Evolutionary conservation across 75 land plant species (phyloP), one percentile per base, ranked within the genome.

Genomic region (Selaginella moellendorffii): DNA sequence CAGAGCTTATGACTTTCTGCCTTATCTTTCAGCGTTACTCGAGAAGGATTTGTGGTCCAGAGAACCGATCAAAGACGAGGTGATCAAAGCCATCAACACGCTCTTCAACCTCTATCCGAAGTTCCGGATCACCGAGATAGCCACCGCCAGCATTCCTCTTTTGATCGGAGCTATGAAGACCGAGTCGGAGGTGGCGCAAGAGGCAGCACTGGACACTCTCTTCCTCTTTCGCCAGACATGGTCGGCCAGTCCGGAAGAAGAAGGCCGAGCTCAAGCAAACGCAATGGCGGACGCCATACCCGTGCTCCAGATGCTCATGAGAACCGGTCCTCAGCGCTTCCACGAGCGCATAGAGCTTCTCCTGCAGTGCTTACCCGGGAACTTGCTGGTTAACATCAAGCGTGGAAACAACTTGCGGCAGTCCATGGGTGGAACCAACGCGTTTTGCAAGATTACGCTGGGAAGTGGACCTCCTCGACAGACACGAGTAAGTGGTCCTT

Each of bases 201-300:
- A 68, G 31, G 72, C 72, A 30, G 63, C 72, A 28, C 61, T 72
- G 9, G 74, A 72, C 5, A 60, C 68, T 9, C 31, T 72, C 24
- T 68, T 29, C 31, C 27, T 56, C 27, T 22, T 72, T 19, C 54
- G 36, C 22, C 63, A 67, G 54, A 29, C 63, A 31, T 72, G 74
- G 74, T 21, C 63, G 23, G 27, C 61, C 24, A 56, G 72, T 54
- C 26, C 74, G 24, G 54, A 10, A 26, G 74, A 72, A 30, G 73
- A 66, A 22, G 52, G 36, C 22, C 30, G 59, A 72, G 74, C 63
- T 29, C 74, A 72, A 29, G 63, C 63, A 21, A 30, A n/a, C 29
- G 74, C 74, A 28, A 61, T 70, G 72, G 70, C 74, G 59, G 63
- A 56, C 20, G 74, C 72, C 21, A 72, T 72, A 29, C 72, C 74